phyloP scores from a whole-genome alignment of 2,329 filamentous ascomycete genomes.

The Intubia oerlemansii region DNA sequence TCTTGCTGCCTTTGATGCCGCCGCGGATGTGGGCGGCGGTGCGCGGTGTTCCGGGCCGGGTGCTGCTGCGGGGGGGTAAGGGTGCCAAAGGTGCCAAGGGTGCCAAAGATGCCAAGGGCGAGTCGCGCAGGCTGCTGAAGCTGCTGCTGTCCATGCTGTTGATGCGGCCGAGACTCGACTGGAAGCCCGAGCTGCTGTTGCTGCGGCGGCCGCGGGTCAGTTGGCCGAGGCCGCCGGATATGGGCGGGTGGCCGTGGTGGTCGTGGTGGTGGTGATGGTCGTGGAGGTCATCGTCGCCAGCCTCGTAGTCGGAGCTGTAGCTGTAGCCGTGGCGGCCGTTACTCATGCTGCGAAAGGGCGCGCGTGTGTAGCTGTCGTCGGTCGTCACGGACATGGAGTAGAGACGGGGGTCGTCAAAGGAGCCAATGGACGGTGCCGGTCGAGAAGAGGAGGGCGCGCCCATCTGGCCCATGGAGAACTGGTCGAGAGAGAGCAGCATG shows the following conservation, averaged over 20 bases:
- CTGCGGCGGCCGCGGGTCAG: slow-evolving; percentile 43
- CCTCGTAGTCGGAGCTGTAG: slow-evolving; percentile 39
- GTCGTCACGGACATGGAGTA: slow-evolving; percentile 11
- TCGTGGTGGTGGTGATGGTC: no score
- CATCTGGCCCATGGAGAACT: slow-evolving; percentile 40
- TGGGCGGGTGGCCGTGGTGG: no score
- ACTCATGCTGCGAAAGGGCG: not conserved
- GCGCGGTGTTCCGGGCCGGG: slow-evolving; percentile 19
- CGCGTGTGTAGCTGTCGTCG: slow-evolving; percentile 8
- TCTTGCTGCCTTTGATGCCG: slow-evolving; percentile 45
- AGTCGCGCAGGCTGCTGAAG: slow-evolving; percentile 21
- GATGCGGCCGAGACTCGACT: slow-evolving; percentile 34
- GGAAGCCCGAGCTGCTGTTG: slow-evolving; percentile 60
- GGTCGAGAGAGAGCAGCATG: slow-evolving; percentile 83
- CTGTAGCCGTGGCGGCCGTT: slow-evolving; percentile 19
- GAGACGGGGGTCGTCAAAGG: slow-evolving; percentile 17
- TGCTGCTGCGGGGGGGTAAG: slow-evolving; percentile 8
- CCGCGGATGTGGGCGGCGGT: slow-evolving; percentile 27
- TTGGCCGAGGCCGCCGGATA: slow-evolving; percentile 29
- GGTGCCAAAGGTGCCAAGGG: no score
- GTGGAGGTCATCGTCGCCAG: slow-evolving; percentile 11
- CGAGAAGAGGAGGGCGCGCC: slow-evolving; percentile 8
- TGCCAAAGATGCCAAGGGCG: no score
- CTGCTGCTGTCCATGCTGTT: slow-evolving; percentile 30
- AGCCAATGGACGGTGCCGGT: not conserved